These are phyloP conservation scores for Articulospora tetracladia DNA, from an alignment of 495 filamentous ascomycete genomes.

Conservation along the genomic window DNA sequence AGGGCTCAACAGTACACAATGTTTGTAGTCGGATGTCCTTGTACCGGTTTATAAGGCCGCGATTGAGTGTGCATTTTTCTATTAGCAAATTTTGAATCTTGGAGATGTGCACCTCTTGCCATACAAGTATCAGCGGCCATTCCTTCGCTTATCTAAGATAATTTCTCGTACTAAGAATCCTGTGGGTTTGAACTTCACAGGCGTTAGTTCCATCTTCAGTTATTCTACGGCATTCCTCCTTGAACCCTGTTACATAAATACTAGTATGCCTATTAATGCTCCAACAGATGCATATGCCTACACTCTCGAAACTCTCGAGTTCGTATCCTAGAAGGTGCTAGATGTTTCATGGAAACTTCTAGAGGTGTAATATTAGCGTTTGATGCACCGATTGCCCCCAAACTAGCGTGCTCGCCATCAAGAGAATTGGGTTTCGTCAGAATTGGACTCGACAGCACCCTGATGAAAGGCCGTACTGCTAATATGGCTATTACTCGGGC, in stretches of 20 bases:
- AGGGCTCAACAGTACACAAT: conserved; percentile 42
- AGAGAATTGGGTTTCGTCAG: neutral
- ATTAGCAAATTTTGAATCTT: too few relatives aligned
- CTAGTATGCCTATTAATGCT: conserved; percentile 33
- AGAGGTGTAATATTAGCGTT: conserved; percentile 24
- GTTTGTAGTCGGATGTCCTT: too few relatives aligned
- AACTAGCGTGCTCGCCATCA: neutral
- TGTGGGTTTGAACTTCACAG: too few relatives aligned
- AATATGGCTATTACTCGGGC: conserved; percentile 1
- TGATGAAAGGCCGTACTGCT: neutral
- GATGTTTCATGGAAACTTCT: conserved; percentile 35
- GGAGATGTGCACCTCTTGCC: too few relatives aligned
- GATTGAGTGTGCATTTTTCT: too few relatives aligned
- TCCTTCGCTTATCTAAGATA: too few relatives aligned
- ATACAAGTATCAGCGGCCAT: too few relatives aligned
- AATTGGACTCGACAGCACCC: neutral
- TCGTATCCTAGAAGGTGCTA: conserved; percentile 34
- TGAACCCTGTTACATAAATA: conserved; percentile 35
- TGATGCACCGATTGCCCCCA: neutral
- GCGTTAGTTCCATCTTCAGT: conserved; percentile 44
- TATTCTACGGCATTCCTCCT: conserved; percentile 33
- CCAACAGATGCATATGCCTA: conserved; percentile 33
- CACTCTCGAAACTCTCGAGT: conserved; percentile 34
- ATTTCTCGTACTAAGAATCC: too few relatives aligned
- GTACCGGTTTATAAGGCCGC: too few relatives aligned